These are phyloP conservation scores for Exutisphaerella laricina DNA, from an alignment of 2,329 filamentous ascomycete species.

Conservation along the genomic window DNA sequence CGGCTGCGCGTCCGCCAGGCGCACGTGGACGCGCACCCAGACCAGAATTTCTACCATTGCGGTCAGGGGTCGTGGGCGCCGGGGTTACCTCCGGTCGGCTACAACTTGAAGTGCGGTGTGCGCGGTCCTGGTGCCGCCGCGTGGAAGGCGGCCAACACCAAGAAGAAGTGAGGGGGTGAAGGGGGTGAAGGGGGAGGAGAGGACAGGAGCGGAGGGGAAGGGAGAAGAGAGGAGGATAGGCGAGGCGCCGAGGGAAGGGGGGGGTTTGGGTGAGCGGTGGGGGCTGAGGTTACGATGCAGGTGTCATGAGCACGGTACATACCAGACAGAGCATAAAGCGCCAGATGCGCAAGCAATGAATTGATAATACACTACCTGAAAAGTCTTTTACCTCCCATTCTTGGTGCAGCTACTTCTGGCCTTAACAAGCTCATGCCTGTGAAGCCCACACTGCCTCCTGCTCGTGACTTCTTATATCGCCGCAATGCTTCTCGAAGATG, in stretches of 20 bases:
- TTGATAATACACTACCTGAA: constrained; percentile 35
- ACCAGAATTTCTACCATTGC: not conserved
- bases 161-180: not conserved
- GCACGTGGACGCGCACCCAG: not conserved
- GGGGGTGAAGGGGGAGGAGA: not conserved
- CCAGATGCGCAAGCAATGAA: not conserved
- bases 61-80: not conserved
- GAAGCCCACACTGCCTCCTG: constrained; percentile 55
- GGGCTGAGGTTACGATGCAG: not conserved
- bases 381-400: constrained; percentile 42
- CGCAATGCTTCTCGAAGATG: constrained; percentile 69
- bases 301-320: not conserved
- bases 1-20: not conserved
- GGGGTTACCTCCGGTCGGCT: not conserved
- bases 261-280: not conserved
- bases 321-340: not conserved
- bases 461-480: constrained; percentile 58
- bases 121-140: not conserved
- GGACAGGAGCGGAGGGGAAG: not conserved
- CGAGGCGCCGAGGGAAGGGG: not conserved
- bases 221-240: not conserved
- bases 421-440: constrained; percentile 46
- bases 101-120: not conserved
- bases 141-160: not conserved
- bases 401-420: constrained; percentile 35